Evolutionary conservation across 2,329 filamentous ascomycete species (phyloP).

Genomic region (Ustulina deusta): DNA sequence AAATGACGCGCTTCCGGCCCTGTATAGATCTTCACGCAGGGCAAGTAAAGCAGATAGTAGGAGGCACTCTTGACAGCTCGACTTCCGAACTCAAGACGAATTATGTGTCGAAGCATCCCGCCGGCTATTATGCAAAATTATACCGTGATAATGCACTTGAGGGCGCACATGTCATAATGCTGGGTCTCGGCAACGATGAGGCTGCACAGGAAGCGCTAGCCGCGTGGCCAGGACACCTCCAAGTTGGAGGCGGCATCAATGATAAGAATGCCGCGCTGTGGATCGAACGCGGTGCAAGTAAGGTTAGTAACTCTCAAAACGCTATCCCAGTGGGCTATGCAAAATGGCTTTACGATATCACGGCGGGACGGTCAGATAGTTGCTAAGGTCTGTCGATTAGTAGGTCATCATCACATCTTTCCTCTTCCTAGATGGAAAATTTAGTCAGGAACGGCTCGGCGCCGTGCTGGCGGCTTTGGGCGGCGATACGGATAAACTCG

Average conservation of each 20-base stretch:
- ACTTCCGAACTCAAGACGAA: slow-evolving; percentile 84
- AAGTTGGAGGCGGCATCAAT: slow-evolving; percentile 94
- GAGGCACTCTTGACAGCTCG: slow-evolving; percentile 83
- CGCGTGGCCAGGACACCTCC: slow-evolving; percentile 83
- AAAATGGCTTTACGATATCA: not conserved
- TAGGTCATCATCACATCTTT: slow-evolving; percentile 98
- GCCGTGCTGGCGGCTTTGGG: slow-evolving; percentile 78
- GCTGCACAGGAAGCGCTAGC: slow-evolving; percentile 81
- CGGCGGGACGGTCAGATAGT: not conserved
- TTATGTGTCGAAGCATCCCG: slow-evolving; percentile 86
- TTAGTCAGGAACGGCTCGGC: slow-evolving; percentile 81
- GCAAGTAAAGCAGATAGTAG: slow-evolving; percentile 98
- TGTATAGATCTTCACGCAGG: slow-evolving; percentile 99
- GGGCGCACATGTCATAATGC: slow-evolving; percentile 96
- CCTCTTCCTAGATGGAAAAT: slow-evolving; percentile 86
- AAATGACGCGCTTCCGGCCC: slow-evolving; percentile 93
- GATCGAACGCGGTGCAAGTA: slow-evolving; percentile 89
- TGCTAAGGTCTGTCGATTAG: slow-evolving; percentile 40
- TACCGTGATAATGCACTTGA: slow-evolving; percentile 80
- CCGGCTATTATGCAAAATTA: slow-evolving; percentile 82
- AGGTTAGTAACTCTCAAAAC: slow-evolving; percentile 66
- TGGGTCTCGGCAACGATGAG: slow-evolving; percentile 86
- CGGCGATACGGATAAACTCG: slow-evolving; percentile 81
- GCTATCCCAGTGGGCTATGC: not conserved
- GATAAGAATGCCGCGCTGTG: slow-evolving; percentile 86